These are phyloP conservation scores for Stachybotrys elegans DNA, from an alignment of 2,329 filamentous ascomycete species.

Conservation along the genomic window DNA sequence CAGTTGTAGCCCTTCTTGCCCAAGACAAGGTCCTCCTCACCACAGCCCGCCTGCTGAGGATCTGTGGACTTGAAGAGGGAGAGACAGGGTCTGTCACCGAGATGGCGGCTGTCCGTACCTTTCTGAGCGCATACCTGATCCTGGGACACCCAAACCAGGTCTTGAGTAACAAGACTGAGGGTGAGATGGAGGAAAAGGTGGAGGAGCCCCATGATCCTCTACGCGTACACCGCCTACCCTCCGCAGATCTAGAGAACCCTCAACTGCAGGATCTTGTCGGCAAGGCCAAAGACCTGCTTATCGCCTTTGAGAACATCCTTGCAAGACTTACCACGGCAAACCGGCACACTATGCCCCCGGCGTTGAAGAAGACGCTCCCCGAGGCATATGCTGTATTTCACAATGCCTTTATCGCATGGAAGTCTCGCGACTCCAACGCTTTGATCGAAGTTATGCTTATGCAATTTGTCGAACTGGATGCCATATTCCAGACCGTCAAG, in stretches of 20 bases:
- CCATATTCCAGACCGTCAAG: slow-evolving; percentile 79
- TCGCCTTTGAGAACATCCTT: slow-evolving; percentile 71
- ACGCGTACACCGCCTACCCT: slow-evolving; percentile 26
- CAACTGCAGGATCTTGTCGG: slow-evolving; percentile 66
- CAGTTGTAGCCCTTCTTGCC: slow-evolving; percentile 64
- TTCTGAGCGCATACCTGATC: slow-evolving; percentile 75
- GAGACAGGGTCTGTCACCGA: slow-evolving; percentile 58
- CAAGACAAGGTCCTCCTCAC: slow-evolving; percentile 60
- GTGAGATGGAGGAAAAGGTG: slow-evolving; percentile 50
- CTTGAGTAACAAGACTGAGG: slow-evolving; percentile 67
- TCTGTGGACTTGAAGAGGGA: slow-evolving; percentile 66
- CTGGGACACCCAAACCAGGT: slow-evolving; percentile 74
- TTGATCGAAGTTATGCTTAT: slow-evolving; percentile 81
- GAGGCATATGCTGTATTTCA: slow-evolving; percentile 70
- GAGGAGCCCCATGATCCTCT: slow-evolving; percentile 8
- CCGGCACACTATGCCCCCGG: slow-evolving; percentile 60
- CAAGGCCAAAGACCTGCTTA: slow-evolving; percentile 72
- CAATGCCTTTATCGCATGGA: slow-evolving; percentile 79
- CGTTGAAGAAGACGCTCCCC: slow-evolving; percentile 57
- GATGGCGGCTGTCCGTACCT: slow-evolving; percentile 68
- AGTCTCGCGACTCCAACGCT: slow-evolving; percentile 71
- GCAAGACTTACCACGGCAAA: slow-evolving; percentile 62
- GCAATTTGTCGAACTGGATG: slow-evolving; percentile 78
- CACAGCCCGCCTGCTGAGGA: slow-evolving; percentile 62
- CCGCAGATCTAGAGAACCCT: slow-evolving; percentile 51